Evolutionary conservation across 441 rosid genomes (phyloP), one percentile per base, ranked within the genome.

Genomic region (Croton laevigatus): DNA sequence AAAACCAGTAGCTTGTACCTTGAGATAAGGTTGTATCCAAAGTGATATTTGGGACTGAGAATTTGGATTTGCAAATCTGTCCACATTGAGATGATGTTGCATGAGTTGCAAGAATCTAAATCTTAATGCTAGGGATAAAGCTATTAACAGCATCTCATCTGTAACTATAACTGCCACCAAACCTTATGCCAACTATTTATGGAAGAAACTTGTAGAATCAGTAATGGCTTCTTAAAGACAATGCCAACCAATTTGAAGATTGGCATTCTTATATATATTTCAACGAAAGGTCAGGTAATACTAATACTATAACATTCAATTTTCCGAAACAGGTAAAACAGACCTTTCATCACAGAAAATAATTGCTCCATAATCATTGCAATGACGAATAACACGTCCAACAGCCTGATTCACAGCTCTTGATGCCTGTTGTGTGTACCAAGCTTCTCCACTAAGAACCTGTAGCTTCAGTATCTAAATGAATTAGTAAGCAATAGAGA

Each of bases 371-470:
- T 88, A 93, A 81, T 95, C 99, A 82, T 91, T 84, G 60, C 94
- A 87, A 75, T 95, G 99, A 72, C 98, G 98, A 76, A 95, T 95
- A 65, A 95, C 98, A 73, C 98, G 98, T 62, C 99, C 99, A 73
- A 95, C 86, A 69, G 99, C 97, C 80, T 95, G 99, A 83, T 95
- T 95, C 69, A 95, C 99, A 78, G 99, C 99, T 68, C 99, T 83
- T 75, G 88, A 88, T 57, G 97, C 98, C 80, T 93, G 98, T 78
- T 91, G 99, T 74, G 76, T 82, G 68, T 93, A 95, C 99, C 99
- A 95, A 68, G 82, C 88, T 79, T 85, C 91, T 74, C 99, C 98
- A 69, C 84, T 86, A 65, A 95, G 78, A 81, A 71, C 66, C 70
- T 81, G 80, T 67, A 79, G 80, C 71, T 82, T 81, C 75, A 79